These are phyloP conservation scores for Chloris gayana DNA, from an alignment of 176 grass and related monocot species.

Conservation along the genomic window DNA sequence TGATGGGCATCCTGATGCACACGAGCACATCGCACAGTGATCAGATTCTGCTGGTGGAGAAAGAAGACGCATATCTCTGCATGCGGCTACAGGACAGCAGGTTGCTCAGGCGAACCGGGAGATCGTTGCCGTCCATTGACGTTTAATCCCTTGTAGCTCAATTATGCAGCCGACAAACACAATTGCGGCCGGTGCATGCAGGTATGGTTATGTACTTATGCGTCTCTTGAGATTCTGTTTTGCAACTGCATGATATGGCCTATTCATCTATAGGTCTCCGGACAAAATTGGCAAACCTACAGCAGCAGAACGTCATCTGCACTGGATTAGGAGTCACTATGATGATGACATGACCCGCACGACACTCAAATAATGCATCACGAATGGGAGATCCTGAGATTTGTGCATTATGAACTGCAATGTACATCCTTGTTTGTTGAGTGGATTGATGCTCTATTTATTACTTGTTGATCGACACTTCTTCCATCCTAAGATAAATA, in stretches of 20 bases:
- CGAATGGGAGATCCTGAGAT: not conserved
- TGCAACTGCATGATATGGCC: slow-evolving; percentile 22
- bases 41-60: slow-evolving; percentile 27
- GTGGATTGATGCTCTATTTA: no score
- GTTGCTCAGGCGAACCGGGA: slow-evolving; percentile 14
- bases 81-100: not conserved
- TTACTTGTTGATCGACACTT: no score
- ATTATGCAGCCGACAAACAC: slow-evolving; percentile 51
- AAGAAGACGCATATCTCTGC: slow-evolving; percentile 32
- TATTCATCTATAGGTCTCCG: slow-evolving; percentile 29
- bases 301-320: not conserved
- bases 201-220: slow-evolving; percentile 8
- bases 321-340: not conserved
- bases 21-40: not conserved
- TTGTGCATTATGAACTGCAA: not conserved
- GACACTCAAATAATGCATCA: slow-evolving; percentile 57
- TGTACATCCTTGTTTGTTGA: not conserved
- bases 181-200: not conserved
- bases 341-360: no score
- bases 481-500: no score
- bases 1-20: not conserved
- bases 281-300: not conserved
- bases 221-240: slow-evolving; percentile 2
- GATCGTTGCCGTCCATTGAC: slow-evolving; percentile 19
- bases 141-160: slow-evolving; percentile 17